Evolutionary conservation across 208 protist genomes (phyloP).

Genomic region (Crithidia brevicula): DNA sequence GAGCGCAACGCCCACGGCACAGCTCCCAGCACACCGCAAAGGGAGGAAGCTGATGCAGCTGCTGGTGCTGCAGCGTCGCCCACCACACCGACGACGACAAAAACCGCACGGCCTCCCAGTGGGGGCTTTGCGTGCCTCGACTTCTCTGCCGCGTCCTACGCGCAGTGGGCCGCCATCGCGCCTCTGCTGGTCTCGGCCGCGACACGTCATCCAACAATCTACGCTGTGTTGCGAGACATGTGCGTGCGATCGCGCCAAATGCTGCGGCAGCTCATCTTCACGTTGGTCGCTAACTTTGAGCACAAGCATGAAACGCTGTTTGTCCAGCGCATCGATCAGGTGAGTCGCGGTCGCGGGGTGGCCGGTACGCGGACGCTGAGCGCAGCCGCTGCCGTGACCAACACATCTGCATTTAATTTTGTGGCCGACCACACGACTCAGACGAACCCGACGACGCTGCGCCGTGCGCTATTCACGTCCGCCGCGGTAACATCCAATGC

Average conservation of each 20-base stretch:
- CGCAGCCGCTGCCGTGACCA: not conserved
- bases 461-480: not conserved
- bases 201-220: slow-evolving; percentile 41
- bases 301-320: slow-evolving; percentile 44
- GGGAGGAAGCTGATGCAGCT: not conserved
- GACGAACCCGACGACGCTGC: not conserved
- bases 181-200: slow-evolving; percentile 62
- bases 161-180: slow-evolving; percentile 65
- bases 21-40: not conserved
- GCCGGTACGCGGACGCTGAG: slow-evolving; percentile 1
- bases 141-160: slow-evolving; percentile 57
- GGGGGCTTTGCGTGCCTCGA: slow-evolving; percentile 63
- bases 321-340: slow-evolving; percentile 16
- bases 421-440: too few species aligned
- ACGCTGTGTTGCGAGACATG: slow-evolving; percentile 66
- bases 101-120: not conserved
- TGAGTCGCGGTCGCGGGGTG: slow-evolving; percentile 11
- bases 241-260: slow-evolving; percentile 63
- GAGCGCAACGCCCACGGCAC: not conserved
- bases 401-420: too few species aligned
- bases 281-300: slow-evolving; percentile 70
- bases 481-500: not conserved
- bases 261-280: slow-evolving; percentile 74
- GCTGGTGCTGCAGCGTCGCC: not conserved
- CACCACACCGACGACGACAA: not conserved